Base-by-base conservation (phyloP, 2,329 filamentous ascomycete species). In the Penicillium sp. region DNA sequence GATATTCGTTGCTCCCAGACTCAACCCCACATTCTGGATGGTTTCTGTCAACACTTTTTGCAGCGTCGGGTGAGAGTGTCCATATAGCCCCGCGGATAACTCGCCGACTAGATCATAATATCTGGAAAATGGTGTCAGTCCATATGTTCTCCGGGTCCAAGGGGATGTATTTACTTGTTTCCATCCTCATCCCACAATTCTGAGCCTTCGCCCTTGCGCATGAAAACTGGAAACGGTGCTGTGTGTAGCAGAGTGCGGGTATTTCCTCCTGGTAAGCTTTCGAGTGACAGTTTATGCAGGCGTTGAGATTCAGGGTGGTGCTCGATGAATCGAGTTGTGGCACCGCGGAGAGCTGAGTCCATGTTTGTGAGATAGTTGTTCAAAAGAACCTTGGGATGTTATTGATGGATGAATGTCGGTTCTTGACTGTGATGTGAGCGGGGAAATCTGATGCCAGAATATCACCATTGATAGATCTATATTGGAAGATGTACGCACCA, bases 11-110 rank as follows among this genome's bases (percentile, higher is more conserved):
- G 76, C 80, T 5, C 86, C 83, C 16, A 85, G 75, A 56, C 79
- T 85, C 60, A 85, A 69, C 4, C 85, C 85, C 3, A 43, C 53
- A 6, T 72, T 69, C 2, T 76, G 65, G 3, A 85, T 64, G 1
- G 79, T 75, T 6, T 74, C 61, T 11, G 69, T 56, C 24, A 89
- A 73, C 0, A 85, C 78, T 0, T 72, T 62, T 3, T 76, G 67
- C 53, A 89, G 82, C 2, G 74, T 62, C 0, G 82, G 79, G 51
- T 88, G 78, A 1, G 82, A 86, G 71, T 89, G 86, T 0, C 87
- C 87, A 65, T 83, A 88, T 13, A 89, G 76, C 2, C 83, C 85
- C 1, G 87, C 87, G 0, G 83, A 84, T 64, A 84, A 84, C 68
- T 89, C 86, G 34, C 82, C 81, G 1, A 86, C 74, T 8, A 89